phyloP scores from a whole-genome alignment of 2,329 filamentous ascomycete genomes.

The Lasiodiplodia gonubiensis region DNA sequence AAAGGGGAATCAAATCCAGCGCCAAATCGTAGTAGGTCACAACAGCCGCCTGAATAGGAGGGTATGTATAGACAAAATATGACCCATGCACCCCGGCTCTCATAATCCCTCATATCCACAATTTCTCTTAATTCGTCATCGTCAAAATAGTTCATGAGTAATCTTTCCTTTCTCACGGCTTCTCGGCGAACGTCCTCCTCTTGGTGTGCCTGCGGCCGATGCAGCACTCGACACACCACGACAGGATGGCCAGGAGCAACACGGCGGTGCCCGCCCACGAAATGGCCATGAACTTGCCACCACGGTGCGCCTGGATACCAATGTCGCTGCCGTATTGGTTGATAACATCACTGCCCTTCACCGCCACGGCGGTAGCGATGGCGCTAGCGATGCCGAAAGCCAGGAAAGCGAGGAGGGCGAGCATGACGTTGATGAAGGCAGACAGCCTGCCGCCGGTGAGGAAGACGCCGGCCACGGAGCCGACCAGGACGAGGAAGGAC shows the following conservation, averaged over 20 bases:
- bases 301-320: constrained; percentile 57
- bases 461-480: constrained; percentile 54
- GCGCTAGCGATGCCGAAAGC: constrained; percentile 75
- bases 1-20: background rate
- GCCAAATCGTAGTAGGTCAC: background rate
- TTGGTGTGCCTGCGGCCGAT: constrained; percentile 33
- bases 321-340: constrained; percentile 59
- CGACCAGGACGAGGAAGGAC: constrained; percentile 57
- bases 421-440: constrained; percentile 57
- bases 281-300: constrained; percentile 62
- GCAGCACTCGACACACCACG: constrained; percentile 42
- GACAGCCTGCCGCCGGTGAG: constrained; percentile 40
- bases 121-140: background rate
- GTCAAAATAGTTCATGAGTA: background rate
- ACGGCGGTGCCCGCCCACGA: constrained; percentile 63
- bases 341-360: constrained; percentile 59
- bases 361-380: constrained; percentile 68
- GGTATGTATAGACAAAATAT: background rate
- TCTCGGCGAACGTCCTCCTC: constrained; percentile 7
- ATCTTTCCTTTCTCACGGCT: constrained; percentile 1
- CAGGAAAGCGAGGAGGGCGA: constrained; percentile 59
- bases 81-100: background rate
- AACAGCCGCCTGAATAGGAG: background rate
- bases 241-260: constrained; percentile 45
- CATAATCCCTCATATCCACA: constrained; percentile 4